Evolutionary conservation across 805 yeast genomes (phyloP).

Genomic region (Saccharomycopsis microspora): DNA sequence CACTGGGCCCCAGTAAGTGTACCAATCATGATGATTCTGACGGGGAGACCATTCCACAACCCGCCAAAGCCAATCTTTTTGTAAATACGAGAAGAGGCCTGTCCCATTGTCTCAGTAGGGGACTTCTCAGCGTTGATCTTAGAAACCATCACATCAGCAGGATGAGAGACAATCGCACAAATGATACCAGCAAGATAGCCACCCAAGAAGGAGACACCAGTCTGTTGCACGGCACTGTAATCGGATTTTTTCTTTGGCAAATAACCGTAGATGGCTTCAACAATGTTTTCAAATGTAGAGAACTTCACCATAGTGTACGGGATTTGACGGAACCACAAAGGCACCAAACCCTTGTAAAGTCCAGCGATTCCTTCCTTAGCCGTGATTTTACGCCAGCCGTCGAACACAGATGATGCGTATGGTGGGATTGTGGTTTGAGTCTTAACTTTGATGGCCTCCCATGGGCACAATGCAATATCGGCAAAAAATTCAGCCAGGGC

Average conservation of each 20-base stretch:
- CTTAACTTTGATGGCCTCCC: constrained; percentile 89
- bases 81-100: constrained; percentile 67
- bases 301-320: constrained; percentile 99
- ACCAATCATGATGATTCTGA: constrained; percentile 94
- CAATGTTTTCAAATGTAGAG: constrained; percentile 88
- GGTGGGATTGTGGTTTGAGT: constrained; percentile 94
- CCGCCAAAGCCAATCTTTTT: constrained; percentile 78
- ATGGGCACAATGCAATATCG: constrained; percentile 83
- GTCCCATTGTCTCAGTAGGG: constrained; percentile 53
- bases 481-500: constrained; percentile 94
- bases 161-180: constrained; percentile 94
- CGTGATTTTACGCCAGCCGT: constrained; percentile 56
- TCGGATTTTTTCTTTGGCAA: constrained; percentile 66
- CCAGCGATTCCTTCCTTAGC: constrained; percentile 63
- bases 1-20: constrained; percentile 96
- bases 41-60: constrained; percentile 90
- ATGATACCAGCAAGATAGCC: constrained; percentile 97
- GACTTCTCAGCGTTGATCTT: constrained; percentile 69
- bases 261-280: constrained; percentile 60
- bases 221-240: constrained; percentile 67
- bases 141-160: constrained; percentile 98
- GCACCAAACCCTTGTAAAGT: constrained; percentile 79
- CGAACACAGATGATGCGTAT: constrained; percentile 47
- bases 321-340: constrained; percentile 92
- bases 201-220: constrained; percentile 89